Evolutionary conservation across 2,329 filamentous ascomycete species (phyloP), one percentile per base, ranked within the genome.

Genomic region (Dendrostoma leiphaemia): DNA sequence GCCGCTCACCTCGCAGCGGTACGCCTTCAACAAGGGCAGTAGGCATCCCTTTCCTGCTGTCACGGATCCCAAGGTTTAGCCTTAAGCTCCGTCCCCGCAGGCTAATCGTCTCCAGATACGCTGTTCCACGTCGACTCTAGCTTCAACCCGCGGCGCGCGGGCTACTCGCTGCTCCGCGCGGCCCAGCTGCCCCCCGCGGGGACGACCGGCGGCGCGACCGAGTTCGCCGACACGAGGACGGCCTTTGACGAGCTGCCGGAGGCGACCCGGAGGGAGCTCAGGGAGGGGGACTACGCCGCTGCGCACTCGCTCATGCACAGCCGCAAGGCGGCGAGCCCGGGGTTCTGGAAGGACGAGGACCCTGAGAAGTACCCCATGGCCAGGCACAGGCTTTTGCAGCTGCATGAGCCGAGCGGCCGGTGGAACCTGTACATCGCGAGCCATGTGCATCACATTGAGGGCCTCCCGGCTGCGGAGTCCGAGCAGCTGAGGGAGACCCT

Each of bases 401-500:
- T 50, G 4, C 77, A 79, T 45, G 38, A 29, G 44, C 67, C 71
- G 1, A 71, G 66, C 8, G 71, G 71, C 2, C 63, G 76, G 3
- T 72, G 67, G 66, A 78, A 74, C 48, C 41, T 80, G 15, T 79
- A 78, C 55, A 65, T 78, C 26, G 71, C 74, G 0, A 64, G 67
- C 5, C 72, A 78, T 56, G 65, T 69, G 8, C 73, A 77, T 58
- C 74, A 76, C 54, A 66, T 78, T 28, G 74, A 76, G 52, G 63
- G 64, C 28, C 17, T 70, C 41, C 50, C 52, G 31, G 37, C 63
- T 10, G 63, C 66, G 40, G 63, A 72, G 54, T 70, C 67, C 0
- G 56, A 59, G 13, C 59, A 61, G 21, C 54, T 76, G 23, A 63
- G 76, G 24, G 24, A 48, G 12, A 24, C 17, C 21, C 29, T 61